These are phyloP conservation scores for Colletotrichum phormii DNA, from an alignment of 2,329 filamentous ascomycete genomes.

Conservation along the genomic window DNA sequence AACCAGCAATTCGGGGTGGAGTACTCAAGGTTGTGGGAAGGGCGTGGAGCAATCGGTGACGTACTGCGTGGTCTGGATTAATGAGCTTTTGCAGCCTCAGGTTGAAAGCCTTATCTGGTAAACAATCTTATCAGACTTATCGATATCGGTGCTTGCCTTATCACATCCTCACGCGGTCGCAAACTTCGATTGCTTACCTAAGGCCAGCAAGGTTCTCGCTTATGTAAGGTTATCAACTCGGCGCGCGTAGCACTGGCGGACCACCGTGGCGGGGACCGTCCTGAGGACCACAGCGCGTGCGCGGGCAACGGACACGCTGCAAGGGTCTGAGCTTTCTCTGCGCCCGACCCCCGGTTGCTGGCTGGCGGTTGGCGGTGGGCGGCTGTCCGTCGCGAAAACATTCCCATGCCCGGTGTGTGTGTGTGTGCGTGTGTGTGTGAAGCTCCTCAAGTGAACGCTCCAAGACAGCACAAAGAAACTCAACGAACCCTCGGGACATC, in stretches of 20 bases:
- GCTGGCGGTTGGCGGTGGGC: conserved; percentile 20
- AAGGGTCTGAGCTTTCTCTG: conserved; percentile 24
- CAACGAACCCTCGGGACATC: conserved; percentile 21
- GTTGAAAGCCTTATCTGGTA: neutral
- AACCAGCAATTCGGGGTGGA: conserved; percentile 22
- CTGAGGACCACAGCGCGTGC: neutral
- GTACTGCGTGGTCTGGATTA: conserved; percentile 4
- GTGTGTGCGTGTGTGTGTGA: neutral
- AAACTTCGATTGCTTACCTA: neutral
- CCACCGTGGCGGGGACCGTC: neutral
- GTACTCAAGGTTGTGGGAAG: neutral
- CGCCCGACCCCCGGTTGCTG: neutral
- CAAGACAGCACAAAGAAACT: conserved; percentile 26
- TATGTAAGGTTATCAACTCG: conserved; percentile 6
- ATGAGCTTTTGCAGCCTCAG: conserved; percentile 6
- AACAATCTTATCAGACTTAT: neutral
- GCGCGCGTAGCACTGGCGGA: conserved; percentile 14
- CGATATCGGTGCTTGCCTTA: too few species aligned
- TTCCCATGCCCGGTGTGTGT: conserved; percentile 3
- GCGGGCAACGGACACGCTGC: conserved; percentile 25
- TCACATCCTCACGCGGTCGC: conserved; percentile 1
- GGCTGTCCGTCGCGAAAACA: conserved; percentile 34
- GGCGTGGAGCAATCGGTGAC: conserved; percentile 20
- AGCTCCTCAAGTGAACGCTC: conserved; percentile 17
- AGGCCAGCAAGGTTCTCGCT: neutral